These are phyloP conservation scores for Trametes gibbosa DNA, from an alignment of 768 basidiomycete species.

Conservation along the genomic window DNA sequence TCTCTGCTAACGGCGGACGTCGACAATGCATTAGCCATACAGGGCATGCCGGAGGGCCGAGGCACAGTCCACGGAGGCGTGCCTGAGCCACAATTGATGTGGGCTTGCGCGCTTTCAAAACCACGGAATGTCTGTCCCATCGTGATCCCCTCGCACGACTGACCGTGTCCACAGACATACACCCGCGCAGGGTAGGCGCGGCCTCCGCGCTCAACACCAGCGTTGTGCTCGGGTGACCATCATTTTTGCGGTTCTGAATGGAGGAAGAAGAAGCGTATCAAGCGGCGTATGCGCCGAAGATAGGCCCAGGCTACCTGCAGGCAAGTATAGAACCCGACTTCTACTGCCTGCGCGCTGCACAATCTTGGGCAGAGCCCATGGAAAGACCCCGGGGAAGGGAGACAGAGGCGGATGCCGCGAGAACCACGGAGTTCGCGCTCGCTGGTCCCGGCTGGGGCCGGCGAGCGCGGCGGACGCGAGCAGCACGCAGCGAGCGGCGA, in stretches of 20 bases:
- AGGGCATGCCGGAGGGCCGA: neutral
- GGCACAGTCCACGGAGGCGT: neutral
- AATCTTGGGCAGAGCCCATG: neutral
- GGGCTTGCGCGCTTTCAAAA: neutral
- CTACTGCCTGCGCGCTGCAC: too few relatives aligned
- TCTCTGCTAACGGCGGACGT: neutral
- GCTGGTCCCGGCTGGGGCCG: neutral
- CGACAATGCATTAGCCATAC: neutral
- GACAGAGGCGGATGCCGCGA: neutral
- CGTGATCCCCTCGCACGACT: neutral
- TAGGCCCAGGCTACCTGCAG: conserved; percentile 12
- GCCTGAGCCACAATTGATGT: neutral
- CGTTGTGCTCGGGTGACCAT: too few relatives aligned
- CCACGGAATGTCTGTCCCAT: neutral
- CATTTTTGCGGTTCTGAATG: neutral
- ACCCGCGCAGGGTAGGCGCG: too few relatives aligned
- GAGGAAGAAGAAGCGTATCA: neutral
- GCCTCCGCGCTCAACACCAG: neutral
- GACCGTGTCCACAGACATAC: neutral
- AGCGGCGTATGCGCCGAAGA: neutral
- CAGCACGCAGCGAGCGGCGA: too few relatives aligned
- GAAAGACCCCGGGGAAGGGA: neutral
- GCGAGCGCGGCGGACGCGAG: neutral
- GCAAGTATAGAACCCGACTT: conserved; percentile 1
- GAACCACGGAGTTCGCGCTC: neutral